Evolutionary conservation across 371 early-diverging fungal genomes (phyloP).

Genomic region (Encephalitozoon intestinalis): DNA sequence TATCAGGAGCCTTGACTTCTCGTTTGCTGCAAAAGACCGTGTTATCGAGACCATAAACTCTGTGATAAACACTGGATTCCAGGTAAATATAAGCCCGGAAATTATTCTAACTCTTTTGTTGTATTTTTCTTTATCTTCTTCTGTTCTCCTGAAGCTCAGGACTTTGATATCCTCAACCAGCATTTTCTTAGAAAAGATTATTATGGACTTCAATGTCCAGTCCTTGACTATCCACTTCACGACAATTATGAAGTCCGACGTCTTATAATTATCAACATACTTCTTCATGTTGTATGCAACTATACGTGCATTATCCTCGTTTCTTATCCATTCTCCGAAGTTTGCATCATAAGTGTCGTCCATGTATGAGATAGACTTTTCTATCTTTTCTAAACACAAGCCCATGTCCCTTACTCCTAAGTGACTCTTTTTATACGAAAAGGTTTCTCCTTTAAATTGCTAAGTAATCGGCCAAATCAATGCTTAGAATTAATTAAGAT

Average conservation of each 20-base stretch:
- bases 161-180: constrained; percentile 45
- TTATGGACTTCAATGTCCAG: constrained; percentile 60
- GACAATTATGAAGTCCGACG: constrained; percentile 56
- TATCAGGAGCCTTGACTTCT: constrained; percentile 15
- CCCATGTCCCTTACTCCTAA: constrained; percentile 1
- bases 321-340: constrained; percentile 63
- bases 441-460: constrained; percentile 1
- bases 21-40: constrained; percentile 20
- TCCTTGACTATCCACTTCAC: constrained; percentile 61
- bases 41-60: constrained; percentile 56
- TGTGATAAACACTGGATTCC: constrained; percentile 58
- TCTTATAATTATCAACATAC: constrained; percentile 56
- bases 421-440: background rate
- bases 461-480: constrained; percentile 2
- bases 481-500: constrained; percentile 10
- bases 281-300: constrained; percentile 56
- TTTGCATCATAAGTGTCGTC: constrained; percentile 62
- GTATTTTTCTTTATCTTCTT: constrained; percentile 11
- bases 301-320: constrained; percentile 60
- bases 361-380: constrained; percentile 58
- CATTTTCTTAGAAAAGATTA: constrained; percentile 55
- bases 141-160: background rate
- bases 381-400: constrained; percentile 50
- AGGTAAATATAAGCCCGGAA: constrained; percentile 56
- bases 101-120: constrained; percentile 37